Conservation (phyloP, 2,329 filamentous ascomycete genomes). For the Colletotrichum sp. region DNA sequence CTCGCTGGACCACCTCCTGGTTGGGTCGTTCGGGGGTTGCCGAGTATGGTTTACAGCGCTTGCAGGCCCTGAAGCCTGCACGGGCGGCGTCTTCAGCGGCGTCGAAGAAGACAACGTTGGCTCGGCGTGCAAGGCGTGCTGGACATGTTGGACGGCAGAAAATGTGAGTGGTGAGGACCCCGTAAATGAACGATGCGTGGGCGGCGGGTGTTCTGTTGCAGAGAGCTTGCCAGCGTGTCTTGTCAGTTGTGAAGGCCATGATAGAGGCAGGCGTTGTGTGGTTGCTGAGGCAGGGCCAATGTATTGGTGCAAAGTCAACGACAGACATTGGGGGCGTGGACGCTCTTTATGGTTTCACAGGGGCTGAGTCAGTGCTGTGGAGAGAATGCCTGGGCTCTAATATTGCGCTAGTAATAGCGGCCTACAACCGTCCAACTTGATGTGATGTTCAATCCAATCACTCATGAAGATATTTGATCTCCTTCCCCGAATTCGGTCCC, state of each 20-base stretch:
- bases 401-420: background rate
- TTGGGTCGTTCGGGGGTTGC: background rate
- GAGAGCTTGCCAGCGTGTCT: background rate
- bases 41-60: background rate
- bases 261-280: background rate
- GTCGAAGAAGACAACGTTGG: background rate
- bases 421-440: too few species aligned
- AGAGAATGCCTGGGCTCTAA: background rate
- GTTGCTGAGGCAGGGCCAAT: background rate
- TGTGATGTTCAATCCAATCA: background rate
- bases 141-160: background rate
- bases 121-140: background rate
- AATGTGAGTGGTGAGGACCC: background rate
- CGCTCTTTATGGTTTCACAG: background rate
- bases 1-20: background rate
- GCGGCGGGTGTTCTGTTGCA: background rate
- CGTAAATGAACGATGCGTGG: background rate
- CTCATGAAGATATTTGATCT: background rate
- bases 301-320: too few species aligned
- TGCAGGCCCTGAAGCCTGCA: too few species aligned
- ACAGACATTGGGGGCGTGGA: background rate
- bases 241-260: background rate
- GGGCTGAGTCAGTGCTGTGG: background rate
- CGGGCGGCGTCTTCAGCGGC: background rate
- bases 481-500: background rate